These are phyloP conservation scores for Ricinus communis DNA, from an alignment of 345 rosid genomes.

Conservation along the genomic window DNA sequence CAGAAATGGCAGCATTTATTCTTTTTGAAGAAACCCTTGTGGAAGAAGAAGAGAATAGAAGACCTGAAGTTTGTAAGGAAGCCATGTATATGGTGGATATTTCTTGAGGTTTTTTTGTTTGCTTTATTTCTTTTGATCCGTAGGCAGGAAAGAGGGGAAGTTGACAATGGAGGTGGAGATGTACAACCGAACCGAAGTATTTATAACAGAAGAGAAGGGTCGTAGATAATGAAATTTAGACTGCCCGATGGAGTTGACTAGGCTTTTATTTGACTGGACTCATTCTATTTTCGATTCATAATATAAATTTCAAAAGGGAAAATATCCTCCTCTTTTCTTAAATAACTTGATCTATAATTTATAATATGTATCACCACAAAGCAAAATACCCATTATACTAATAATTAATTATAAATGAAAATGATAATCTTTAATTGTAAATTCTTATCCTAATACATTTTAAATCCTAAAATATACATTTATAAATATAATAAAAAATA, in stretches of 20 bases:
- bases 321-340: no score
- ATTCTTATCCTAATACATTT: no score
- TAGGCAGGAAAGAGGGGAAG: not conserved
- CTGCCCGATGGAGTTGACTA: not conserved
- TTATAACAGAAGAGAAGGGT: conserved; percentile 5
- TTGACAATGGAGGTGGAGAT: not conserved
- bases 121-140: not conserved
- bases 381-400: no score
- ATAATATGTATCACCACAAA: no score
- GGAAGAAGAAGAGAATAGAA: conserved; percentile 30
- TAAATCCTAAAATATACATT: no score
- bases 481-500: no score
- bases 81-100: conserved; percentile 30
- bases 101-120: no score
- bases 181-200: not conserved
- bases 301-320: not conserved
- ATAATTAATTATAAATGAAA: no score
- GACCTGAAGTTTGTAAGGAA: conserved; percentile 42
- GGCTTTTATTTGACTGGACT: not conserved
- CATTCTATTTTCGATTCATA: not conserved
- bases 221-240: conserved; percentile 4
- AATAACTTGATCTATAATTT: no score
- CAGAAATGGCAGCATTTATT: conserved; percentile 40
- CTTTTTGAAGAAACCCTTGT: conserved; percentile 26
- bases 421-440: no score